Evolutionary conservation across 1,284 basidiomycete species (phyloP).

Genomic region (Cutaneotrichosporon sp.): DNA sequence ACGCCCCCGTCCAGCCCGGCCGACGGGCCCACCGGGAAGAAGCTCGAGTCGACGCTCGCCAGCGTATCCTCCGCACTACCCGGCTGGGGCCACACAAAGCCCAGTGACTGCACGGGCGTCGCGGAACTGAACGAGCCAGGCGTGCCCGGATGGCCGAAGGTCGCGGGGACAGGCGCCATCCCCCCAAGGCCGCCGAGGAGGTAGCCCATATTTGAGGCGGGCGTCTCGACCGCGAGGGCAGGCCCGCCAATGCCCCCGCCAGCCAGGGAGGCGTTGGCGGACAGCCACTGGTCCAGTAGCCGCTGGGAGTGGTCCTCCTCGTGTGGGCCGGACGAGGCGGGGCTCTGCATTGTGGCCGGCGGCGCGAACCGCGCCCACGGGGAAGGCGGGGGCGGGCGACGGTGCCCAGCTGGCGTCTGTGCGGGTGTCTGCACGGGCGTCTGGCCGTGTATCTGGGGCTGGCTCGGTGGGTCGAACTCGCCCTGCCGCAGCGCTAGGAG

Average conservation of each 20-base stretch:
- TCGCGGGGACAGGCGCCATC: neutral
- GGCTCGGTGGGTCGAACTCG: neutral
- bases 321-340: constrained; percentile 21
- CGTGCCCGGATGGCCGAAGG: neutral
- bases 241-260: constrained; percentile 23
- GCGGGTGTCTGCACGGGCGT: neutral
- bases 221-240: constrained; percentile 1
- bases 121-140: neutral
- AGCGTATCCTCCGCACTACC: constrained; percentile 2
- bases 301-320: constrained; percentile 48
- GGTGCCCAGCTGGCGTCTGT: neutral
- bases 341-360: constrained; percentile 10
- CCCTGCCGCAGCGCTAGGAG: constrained; percentile 43
- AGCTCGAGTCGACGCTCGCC: neutral
- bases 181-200: neutral
- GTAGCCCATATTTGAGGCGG: neutral
- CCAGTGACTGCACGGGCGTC: neutral
- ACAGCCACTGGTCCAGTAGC: constrained; percentile 48
- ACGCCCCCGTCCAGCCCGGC: constrained; percentile 16
- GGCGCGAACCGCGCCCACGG: constrained; percentile 13
- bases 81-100: constrained; percentile 3
- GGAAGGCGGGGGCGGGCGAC: neutral
- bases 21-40: neutral
- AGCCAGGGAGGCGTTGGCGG: constrained; percentile 39
- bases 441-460: too few relatives aligned